Base-by-base conservation (phyloP, 331 rosid genomes). In the Malus hybrid region DNA sequence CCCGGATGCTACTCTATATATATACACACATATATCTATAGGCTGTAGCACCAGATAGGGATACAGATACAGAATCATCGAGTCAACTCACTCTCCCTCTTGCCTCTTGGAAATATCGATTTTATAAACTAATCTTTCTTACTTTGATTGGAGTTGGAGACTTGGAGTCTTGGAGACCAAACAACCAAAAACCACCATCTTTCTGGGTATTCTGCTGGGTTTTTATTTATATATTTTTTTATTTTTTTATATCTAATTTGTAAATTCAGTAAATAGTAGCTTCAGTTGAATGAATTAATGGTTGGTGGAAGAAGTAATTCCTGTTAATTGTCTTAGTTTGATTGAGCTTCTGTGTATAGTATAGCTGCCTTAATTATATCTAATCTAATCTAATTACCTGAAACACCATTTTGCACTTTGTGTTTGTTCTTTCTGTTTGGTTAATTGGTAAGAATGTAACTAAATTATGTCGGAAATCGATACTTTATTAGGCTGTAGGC, bases 361-460 rank as follows among this genome's bases (percentile, higher is more conserved):
- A 39, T 39, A 39, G 46, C 46, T 39, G 50, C 50, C 50, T 44
- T 44, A 44, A 44, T 44, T 11, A 44, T 39, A 39, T 39, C 46
- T 39, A 10, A 10, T 39, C 46, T 39, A 44, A 44, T 19, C 65
- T 70, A 5, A 16, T 22, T 59, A 33, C 67, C 18, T 70, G 60
- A 73, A 33, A 44, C 68, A 56, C 54, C 32, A 66, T 39, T n/a
- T 4, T 22, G 67, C 73, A 31, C 59, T 61, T 75, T 18, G 11
- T 65, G 27, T 61, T 70, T 42, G 10, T 55, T 42, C 5, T 64
- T 48, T 44, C 75, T 44, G 50, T 77, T 60, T 60, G 62, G 73
- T 87, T 75, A 67, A 80, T 84, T 54, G 39, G 28, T 67, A 50
- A 48, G 34, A 46, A 73, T 60, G 60, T 27, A 24, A 69, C 76